Base-by-base conservation (phyloP, 2,329 filamentous ascomycete genomes). In the Ascosphaera acerosa region DNA sequence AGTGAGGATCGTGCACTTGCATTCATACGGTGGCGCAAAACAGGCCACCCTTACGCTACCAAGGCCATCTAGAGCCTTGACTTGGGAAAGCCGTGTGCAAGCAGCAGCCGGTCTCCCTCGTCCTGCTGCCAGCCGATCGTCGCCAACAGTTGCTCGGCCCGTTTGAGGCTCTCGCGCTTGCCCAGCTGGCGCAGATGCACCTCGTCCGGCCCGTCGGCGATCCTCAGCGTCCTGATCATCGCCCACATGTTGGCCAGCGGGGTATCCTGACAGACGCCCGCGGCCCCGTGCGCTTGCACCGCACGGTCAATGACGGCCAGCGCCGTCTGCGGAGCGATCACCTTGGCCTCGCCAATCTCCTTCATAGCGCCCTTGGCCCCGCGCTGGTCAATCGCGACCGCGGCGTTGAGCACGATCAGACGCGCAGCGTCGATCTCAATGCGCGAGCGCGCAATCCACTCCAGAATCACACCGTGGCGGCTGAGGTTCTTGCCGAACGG, bases 181-280 rank as follows among this genome's bases (percentile, higher is more conserved):
- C 69, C 52, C 53, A 62, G 44, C 55, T 58, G 51, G 51, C 59
- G 38, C 54, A 82, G 54, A 51, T 89, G 87, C 36, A 94, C 87
- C 66, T 97, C 87, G 54, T 97, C 87, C 0, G 87, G 87, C 0
- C 87, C 87, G 53, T 97, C 87, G 0, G 80, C 81, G 41, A 91
- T 67, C 37, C 77, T 64, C 52, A 91, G 61, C 4, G 82, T 91
- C 35, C 81, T 62, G 44, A 81, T 76, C 36, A 64, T 58, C 14
- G 77, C 70, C 70, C 77, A 90, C 67, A 82, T 72, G 48, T 61
- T 64, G 9, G 81, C 82, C 39, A 97, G 59, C 14, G 87, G 87
- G 2, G 87, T 94, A 41, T 97, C 87, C 59, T 94, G 87, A 45
- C 70, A 76, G 30, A 97, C 75, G 48, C 87, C 87, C 3, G 76